phyloP scores from a whole-genome alignment of 441 rosid genomes.

The Lagerstroemia fauriei region DNA sequence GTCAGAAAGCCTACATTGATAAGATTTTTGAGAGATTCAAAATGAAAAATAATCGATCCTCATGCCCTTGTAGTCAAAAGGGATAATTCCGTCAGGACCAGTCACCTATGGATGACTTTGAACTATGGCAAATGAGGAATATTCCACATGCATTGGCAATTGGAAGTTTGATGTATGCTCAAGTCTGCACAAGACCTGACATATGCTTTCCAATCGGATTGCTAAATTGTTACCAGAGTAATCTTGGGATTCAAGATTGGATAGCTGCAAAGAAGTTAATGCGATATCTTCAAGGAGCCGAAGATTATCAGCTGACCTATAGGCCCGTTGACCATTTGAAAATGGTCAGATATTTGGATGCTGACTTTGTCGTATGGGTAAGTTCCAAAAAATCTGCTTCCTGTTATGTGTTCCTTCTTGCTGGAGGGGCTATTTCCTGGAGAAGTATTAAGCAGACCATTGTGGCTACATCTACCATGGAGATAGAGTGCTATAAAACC shows the following conservation, averaged over 20 bases:
- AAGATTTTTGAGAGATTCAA: too few relatives aligned
- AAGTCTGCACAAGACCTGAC: background rate
- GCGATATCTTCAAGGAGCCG: background rate
- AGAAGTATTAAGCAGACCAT: background rate
- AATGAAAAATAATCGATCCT: too few relatives aligned
- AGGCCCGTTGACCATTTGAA: background rate
- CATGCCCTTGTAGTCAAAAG: background rate
- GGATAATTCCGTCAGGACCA: background rate
- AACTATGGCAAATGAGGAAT: background rate
- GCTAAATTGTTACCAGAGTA: background rate
- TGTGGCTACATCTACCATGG: background rate
- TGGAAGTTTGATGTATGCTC: background rate
- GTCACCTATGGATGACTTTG: background rate
- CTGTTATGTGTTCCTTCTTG: too few relatives aligned
- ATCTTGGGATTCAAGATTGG: background rate
- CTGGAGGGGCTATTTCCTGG: background rate
- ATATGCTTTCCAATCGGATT: background rate
- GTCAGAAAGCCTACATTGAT: too few relatives aligned
- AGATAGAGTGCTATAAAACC: background rate
- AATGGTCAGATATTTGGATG: background rate
- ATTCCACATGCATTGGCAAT: background rate
- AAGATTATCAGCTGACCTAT: background rate
- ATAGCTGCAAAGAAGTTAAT: background rate
- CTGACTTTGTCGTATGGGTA: background rate
- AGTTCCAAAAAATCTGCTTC: background rate